Evolutionary conservation across 805 yeast genomes (phyloP).

Genomic region (Cyberlindnera japonica): DNA sequence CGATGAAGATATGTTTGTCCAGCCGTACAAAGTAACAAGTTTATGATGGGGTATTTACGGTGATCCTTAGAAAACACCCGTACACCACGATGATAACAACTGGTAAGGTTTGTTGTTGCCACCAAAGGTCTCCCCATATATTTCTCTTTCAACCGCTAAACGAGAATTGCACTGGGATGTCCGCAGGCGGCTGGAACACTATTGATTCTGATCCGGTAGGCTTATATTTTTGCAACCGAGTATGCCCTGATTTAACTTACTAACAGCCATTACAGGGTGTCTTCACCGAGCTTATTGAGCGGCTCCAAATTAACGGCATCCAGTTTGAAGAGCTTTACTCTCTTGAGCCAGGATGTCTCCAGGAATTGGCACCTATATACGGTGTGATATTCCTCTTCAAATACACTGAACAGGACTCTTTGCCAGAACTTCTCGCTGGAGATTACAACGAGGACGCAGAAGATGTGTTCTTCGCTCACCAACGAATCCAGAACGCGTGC

Average conservation of each 20-base stretch:
- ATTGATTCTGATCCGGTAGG: conserved; percentile 58
- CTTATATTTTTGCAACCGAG: conserved; percentile 5
- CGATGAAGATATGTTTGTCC: too few relatives aligned
- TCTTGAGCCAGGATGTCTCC: conserved; percentile 43
- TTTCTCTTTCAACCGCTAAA: neutral
- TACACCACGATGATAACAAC: neutral
- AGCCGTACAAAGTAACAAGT: too few relatives aligned
- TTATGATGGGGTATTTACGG: too few relatives aligned
- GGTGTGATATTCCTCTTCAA: conserved; percentile 65
- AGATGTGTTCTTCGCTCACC: conserved; percentile 56
- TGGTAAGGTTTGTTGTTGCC: too few relatives aligned
- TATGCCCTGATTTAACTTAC: neutral
- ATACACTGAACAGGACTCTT: conserved; percentile 43
- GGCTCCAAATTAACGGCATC: conserved; percentile 47
- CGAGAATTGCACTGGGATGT: conserved; percentile 4
- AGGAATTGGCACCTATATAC: conserved; percentile 39
- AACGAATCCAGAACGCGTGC: conserved; percentile 64
- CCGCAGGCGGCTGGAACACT: conserved; percentile 48
- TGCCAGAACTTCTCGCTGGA: conserved; percentile 40
- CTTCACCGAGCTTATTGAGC: conserved; percentile 58
- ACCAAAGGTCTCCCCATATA: too few relatives aligned
- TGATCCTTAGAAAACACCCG: neutral
- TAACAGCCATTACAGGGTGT: conserved; percentile 39
- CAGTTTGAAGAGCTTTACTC: conserved; percentile 57
- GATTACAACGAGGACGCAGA: conserved; percentile 35